Percentiles rank a stretch among this genome's conserved stretches.
These are phyloP conservation scores for Rhizopogon salebrosus DNA, from an alignment of 768 basidiomycete species.

Conservation along the genomic window DNA sequence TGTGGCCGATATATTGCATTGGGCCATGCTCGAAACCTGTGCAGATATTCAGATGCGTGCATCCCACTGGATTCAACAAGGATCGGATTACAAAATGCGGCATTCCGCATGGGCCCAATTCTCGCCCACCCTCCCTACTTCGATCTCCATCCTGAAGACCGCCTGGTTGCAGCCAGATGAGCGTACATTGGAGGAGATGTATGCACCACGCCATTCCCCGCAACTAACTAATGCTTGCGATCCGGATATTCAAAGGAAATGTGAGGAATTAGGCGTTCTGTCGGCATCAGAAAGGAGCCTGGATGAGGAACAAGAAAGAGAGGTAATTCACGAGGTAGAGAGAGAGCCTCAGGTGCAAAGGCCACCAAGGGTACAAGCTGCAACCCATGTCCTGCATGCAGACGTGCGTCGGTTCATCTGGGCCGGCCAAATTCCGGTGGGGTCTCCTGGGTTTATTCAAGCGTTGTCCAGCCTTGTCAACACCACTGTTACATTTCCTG, in stretches of 20 bases:
- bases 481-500: slow-evolving; percentile 10
- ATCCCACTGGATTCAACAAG: slow-evolving; percentile 40
- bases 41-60: slow-evolving; percentile 33
- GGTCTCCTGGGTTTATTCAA: slow-evolving; percentile 16
- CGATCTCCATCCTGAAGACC: slow-evolving; percentile 1
- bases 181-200: slow-evolving; percentile 32
- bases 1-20: slow-evolving; percentile 33
- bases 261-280: slow-evolving; percentile 4
- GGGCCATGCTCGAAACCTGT: slow-evolving; percentile 43
- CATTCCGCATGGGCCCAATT: slow-evolving; percentile 14
- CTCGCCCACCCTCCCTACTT: background rate
- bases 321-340: slow-evolving; percentile 25
- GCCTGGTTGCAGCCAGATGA: slow-evolving; percentile 39
- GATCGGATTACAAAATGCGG: slow-evolving; percentile 14
- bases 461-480: slow-evolving; percentile 7
- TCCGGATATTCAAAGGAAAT: slow-evolving; percentile 8
- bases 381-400: slow-evolving; percentile 17
- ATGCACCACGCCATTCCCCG: slow-evolving; percentile 4
- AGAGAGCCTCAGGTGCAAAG: slow-evolving; percentile 35
- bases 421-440: slow-evolving; percentile 19
- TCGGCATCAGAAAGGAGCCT: slow-evolving; percentile 4
- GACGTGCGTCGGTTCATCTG: slow-evolving; percentile 20
- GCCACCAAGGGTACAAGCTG: slow-evolving; percentile 21
- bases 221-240: no score
- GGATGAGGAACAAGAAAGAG: slow-evolving; percentile 32